A percentile compares a stretch with the other conserved stretches of the same genome.
phyloP scores from a whole-genome alignment of 495 filamentous ascomycete species.

The Hyaloscypha variabilis region DNA sequence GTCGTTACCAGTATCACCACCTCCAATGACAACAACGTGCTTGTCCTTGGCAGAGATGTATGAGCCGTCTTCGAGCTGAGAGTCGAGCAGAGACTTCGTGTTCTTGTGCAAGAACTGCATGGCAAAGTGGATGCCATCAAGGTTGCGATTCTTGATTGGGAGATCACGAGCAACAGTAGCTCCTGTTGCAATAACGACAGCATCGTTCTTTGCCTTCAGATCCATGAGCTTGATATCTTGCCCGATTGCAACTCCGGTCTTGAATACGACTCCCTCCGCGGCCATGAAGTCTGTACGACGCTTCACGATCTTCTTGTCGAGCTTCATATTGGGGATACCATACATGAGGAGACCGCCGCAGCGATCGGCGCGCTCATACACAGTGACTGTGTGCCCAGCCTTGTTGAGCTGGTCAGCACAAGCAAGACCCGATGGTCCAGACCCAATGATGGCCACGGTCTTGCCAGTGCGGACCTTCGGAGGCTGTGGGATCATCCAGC shows the following conservation, averaged over 20 bases:
- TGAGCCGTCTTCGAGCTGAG: slow-evolving; percentile 77
- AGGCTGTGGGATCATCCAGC: slow-evolving; percentile 92
- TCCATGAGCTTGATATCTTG: slow-evolving; percentile 77
- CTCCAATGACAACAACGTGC: slow-evolving; percentile 96
- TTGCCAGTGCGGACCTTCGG: slow-evolving; percentile 86
- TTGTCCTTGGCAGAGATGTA: slow-evolving; percentile 98
- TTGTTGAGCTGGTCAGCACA: slow-evolving; percentile 95
- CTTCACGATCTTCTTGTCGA: slow-evolving; percentile 98
- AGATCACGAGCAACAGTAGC: slow-evolving; percentile 96
- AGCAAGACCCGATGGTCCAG: slow-evolving; percentile 90
- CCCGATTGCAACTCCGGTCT: slow-evolving; percentile 76
- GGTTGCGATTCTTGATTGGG: slow-evolving; percentile 86
- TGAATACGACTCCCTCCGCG: slow-evolving; percentile 84
- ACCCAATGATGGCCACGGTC: slow-evolving; percentile 90
- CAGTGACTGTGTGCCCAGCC: slow-evolving; percentile 86
- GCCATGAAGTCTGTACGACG: slow-evolving; percentile 96
- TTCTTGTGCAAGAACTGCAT: slow-evolving; percentile 99
- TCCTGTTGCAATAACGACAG: slow-evolving; percentile 94
- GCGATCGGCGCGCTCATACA: slow-evolving; percentile 96
- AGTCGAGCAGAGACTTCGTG: slow-evolving; percentile 98
- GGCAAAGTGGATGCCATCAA: slow-evolving; percentile 94
- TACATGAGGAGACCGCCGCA: slow-evolving; percentile 96
- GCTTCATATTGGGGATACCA: slow-evolving; percentile 99
- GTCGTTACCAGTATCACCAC: slow-evolving; percentile 98
- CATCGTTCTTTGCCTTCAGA: slow-evolving; percentile 76